Evolutionary conservation across 306 rosid genomes (phyloP), one percentile per base, ranked within the genome.

Genomic region (Corylus heterophylla): DNA sequence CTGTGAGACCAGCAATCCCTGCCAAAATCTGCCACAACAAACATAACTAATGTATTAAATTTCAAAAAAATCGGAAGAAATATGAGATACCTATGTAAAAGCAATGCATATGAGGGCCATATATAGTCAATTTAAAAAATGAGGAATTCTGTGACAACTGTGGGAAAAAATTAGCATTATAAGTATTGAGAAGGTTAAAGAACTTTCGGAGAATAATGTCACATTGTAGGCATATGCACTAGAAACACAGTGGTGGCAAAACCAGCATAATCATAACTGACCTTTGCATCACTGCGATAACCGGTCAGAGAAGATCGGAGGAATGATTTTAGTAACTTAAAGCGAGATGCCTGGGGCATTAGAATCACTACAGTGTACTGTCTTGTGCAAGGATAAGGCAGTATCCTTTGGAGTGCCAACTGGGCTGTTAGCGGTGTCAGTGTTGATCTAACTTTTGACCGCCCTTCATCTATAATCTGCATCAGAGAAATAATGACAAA

Each of bases 291-390:
- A 82, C 86, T 88, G 74, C 75, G 79, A 82, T 66, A 78, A 70
- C 80, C 79, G 74, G 76, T 80, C 71, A 58, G 83, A 50, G 84
- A 71, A 59, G 88, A 85, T 75, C 66, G 83, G 76, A 94, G 81
- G 74, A 80, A 82, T n/a, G 97, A 89, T 76, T 89, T 86, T 74
- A 94, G 85, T 51, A 82, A 47, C 76, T 86, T 82, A 12, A 89
- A 75, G 70, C 78, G 90, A 76, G 94, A 91, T 73, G 84, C 69
- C 79, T 78, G 83, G 77, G 98, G 98, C 91, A 86, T 88, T 81
- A 92, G 84, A 80, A 94, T 91, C 82, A 94, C 97, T 47, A 82
- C 95, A 54, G 97, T 94, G 79, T 88, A 91, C 89, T 92, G 93
- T 64, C 86, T 85, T 84, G 80, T 91, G 90, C 97, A 91, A 78